Evolutionary conservation across 2,329 filamentous ascomycete species (phyloP), one percentile per base, ranked within the genome.

Genomic region (Diaporthe eres): DNA sequence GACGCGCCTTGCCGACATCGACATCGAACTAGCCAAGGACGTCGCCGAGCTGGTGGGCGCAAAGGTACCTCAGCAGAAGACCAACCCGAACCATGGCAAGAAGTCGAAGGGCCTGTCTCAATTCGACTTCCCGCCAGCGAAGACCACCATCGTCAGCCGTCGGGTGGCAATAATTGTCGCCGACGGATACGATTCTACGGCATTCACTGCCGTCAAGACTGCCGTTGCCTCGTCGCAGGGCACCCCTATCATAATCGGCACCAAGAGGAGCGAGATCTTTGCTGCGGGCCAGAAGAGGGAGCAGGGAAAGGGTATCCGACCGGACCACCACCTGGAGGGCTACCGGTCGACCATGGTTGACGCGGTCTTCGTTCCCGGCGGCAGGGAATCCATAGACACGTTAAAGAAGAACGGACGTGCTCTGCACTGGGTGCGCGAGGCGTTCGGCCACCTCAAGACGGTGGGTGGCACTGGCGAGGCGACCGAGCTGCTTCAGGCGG

Each of bases 331-430:
- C 81, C 90, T 96, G 68, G 93, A 96, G 79, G 94, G 94, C 0
- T 92, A 94, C 89, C 90, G 94, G 22, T 94, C 92, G 39, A 95
- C 93, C 49, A 91, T 97, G 88, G 96, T 96, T 78, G 95, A 97
- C 81, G 92, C 94, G 0, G 81, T 96, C 39, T 95, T 95, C 80
- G 85, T 97, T 3, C 94, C 94, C 1, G 94, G 94, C 1, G 94
- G 95, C 1, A 86, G 88, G 0, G 87, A 92, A 75, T 90, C 91
- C 0, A 85, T 94, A 60, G 85, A 89, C 71, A 91, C 90, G 0
- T 88, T 97, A 0, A 85, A 88, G 74, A 91, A 92, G 85, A 94
- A 89, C 77, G 94, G 94, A 0, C 92, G 94, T 25, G 93, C 93
- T 0, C 81, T 94, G 2, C 93, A 96, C 85, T 97, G 93, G 90